A percentile compares a stretch with the other conserved stretches of the same genome.
Evolutionary conservation across 148 eudicot species (phyloP).

Genomic region (Rhododendron mucronatum): DNA sequence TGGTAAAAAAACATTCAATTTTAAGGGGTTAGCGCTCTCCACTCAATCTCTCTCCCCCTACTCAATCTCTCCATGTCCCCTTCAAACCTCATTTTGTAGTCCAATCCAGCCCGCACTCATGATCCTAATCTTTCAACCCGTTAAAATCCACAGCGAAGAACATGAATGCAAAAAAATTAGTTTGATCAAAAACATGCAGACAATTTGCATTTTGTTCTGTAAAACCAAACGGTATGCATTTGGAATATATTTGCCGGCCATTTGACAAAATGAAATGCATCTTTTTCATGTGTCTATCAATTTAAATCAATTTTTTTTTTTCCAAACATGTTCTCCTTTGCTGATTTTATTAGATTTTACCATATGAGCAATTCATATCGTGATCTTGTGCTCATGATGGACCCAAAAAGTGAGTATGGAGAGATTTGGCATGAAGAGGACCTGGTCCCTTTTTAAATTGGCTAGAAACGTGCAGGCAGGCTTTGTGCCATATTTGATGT

Average conservation of each 20-base stretch:
- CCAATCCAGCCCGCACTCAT: neutral
- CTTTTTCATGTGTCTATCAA: neutral
- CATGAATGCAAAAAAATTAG: neutral
- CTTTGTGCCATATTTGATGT: neutral
- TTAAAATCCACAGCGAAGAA: neutral
- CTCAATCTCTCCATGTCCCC: neutral
- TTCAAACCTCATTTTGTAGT: neutral
- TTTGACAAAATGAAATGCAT: neutral
- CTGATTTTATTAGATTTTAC: neutral
- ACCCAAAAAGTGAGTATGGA: neutral
- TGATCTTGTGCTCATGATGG: neutral
- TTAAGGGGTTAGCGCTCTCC: neutral
- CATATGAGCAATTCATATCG: neutral
- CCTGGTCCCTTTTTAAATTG: neutral
- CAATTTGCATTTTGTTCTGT: neutral
- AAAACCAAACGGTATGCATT: too few species aligned
- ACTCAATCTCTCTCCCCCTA: neutral
- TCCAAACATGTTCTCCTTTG: neutral
- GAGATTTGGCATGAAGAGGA: neutral
- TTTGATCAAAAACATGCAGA: neutral
- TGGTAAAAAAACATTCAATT: neutral
- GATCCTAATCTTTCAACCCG: neutral
- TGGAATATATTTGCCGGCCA: too few species aligned
- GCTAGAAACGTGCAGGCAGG: conserved; percentile 17
- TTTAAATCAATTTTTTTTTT: too few species aligned